These are phyloP conservation scores for Phytopythium montanum DNA, from an alignment of 352 stramenopile species.

Conservation along the genomic window DNA sequence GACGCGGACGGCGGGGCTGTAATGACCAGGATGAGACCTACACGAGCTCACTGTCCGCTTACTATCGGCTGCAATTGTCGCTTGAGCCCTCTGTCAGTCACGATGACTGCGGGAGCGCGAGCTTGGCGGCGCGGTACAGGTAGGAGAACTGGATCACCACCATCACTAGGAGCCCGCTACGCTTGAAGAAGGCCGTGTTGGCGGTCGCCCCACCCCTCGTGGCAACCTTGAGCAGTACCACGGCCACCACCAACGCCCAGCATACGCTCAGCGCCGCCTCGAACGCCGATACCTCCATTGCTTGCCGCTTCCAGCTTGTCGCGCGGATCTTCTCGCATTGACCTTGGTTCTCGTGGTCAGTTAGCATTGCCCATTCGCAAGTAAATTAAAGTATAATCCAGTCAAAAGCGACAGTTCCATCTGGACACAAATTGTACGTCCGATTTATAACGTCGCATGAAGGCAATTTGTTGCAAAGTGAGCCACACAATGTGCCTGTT, in stretches of 20 bases:
- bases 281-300: constrained; percentile 28
- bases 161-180: constrained; percentile 24
- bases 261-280: constrained; percentile 34
- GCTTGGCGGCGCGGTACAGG: constrained; percentile 48
- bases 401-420: neutral
- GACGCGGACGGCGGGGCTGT: neutral
- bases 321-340: neutral
- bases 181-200: constrained; percentile 21
- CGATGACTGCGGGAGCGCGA: constrained; percentile 21
- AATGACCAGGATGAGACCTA: neutral
- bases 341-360: neutral
- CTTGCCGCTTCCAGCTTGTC: neutral
- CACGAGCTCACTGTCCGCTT: neutral
- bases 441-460: neutral
- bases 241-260: constrained; percentile 26
- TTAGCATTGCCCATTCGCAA: neutral
- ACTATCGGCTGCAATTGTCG: neutral
- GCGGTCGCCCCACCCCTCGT: constrained; percentile 4
- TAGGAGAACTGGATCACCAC: constrained; percentile 52
- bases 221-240: constrained; percentile 18
- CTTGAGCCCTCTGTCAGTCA: neutral
- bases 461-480: neutral
- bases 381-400: neutral
- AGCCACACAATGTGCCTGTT: neutral
- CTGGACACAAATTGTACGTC: neutral